Percentiles rank a stretch among this genome's conserved stretches.
Evolutionary conservation across 129 eudicot species (phyloP).

Genomic region (carrot (Daucus carota)): DH1_v3.0 NC_030383.2:13254001-13254500

Average conservation of each 20-base stretch:
- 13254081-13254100: constrained; percentile 12
- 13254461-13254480: background rate
- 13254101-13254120: constrained; percentile 7
- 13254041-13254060: constrained; percentile 19
- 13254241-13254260: constrained; percentile 24
- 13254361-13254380: background rate
- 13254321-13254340: constrained; percentile 32
- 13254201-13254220: constrained; percentile 2
- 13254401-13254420: background rate
- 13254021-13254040: constrained; percentile 17
- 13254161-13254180: background rate
- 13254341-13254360: constrained; percentile 15
- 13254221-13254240: constrained; percentile 30
- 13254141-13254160: background rate
- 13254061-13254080: constrained; percentile 16
- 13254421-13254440: background rate
- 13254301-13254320: constrained; percentile 22
- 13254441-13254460: background rate
- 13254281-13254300: constrained; percentile 14
- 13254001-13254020: constrained; percentile 11
- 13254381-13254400: constrained; percentile 37
- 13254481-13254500: background rate
- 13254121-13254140: constrained; percentile 27
- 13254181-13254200: background rate
- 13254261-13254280: background rate